These are phyloP conservation scores for Whalleya microplaca DNA, from an alignment of 2,329 filamentous ascomycete genomes.

Conservation along the genomic window DNA sequence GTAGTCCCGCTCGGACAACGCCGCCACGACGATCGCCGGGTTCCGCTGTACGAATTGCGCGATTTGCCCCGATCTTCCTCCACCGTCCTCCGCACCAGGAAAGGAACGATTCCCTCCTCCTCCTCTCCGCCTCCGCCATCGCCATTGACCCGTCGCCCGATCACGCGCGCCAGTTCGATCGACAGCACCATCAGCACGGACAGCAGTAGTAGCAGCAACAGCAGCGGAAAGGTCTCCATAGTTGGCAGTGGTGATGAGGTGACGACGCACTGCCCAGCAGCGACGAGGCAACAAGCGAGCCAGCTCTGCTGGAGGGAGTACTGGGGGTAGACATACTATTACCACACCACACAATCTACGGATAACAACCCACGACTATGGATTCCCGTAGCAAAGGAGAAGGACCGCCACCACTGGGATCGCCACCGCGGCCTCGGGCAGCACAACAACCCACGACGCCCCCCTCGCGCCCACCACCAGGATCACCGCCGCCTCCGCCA, in stretches of 20 bases:
- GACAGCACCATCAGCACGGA: conserved; percentile 11
- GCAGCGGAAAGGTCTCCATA: background rate
- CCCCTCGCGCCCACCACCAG: background rate
- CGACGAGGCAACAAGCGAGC: conserved; percentile 17
- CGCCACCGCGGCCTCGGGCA: no score
- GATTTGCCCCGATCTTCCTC: conserved; percentile 14
- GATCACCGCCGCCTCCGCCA: no score
- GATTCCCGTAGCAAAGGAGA: background rate
- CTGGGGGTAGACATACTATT: conserved; percentile 19
- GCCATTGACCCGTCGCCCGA: conserved; percentile 3
- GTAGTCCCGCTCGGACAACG: background rate
- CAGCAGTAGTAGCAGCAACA: conserved; percentile 2
- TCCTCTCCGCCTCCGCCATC: no score
- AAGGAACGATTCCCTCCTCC: background rate
- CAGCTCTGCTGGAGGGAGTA: conserved; percentile 27
- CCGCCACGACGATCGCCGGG: background rate
- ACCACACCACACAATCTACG: background rate
- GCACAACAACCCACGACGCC: background rate
- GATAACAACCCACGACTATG: conserved; percentile 3
- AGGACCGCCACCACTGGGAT: background rate
- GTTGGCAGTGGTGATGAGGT: conserved; percentile 13
- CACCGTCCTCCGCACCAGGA: background rate
- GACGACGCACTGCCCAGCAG: background rate
- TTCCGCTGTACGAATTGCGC: background rate
- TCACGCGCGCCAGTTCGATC: conserved; percentile 17